Conservation (phyloP, 75 land plant genomes). For the Picea sitchensis region DNA sequence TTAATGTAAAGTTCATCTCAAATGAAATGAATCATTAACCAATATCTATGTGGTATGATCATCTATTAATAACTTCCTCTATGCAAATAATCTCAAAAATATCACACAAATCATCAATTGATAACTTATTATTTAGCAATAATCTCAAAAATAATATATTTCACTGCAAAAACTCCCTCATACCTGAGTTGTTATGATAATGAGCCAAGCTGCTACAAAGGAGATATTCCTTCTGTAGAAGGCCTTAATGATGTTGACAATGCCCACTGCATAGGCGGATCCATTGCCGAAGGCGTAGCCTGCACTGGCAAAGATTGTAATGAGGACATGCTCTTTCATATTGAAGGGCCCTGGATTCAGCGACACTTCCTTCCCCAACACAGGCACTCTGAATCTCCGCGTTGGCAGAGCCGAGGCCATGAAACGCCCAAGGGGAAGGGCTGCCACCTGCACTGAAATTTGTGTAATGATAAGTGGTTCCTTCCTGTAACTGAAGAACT, state of each 20-base stretch:
- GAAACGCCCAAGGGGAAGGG: constrained; percentile 63
- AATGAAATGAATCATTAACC: too few relatives aligned
- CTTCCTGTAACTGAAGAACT: constrained; percentile 66
- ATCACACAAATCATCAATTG: constrained; percentile 22
- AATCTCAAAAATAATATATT: too few relatives aligned
- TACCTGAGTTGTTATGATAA: constrained; percentile 64
- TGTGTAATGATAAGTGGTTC: constrained; percentile 63
- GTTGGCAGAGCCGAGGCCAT: constrained; percentile 33
- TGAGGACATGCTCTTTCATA: constrained; percentile 82
- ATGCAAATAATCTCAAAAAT: too few relatives aligned
- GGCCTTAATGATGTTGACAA: constrained; percentile 66
- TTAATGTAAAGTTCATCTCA: too few relatives aligned
- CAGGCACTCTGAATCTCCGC: neutral
- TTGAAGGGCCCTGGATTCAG: constrained; percentile 63
- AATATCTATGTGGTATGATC: too few relatives aligned
- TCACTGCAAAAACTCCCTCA: too few relatives aligned
- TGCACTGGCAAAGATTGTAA: constrained; percentile 77
- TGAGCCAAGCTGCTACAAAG: constrained; percentile 47
- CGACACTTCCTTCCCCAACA: neutral
- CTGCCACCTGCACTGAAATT: constrained; percentile 59
- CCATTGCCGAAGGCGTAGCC: constrained; percentile 61
- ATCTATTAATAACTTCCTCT: too few relatives aligned
- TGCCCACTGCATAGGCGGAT: constrained; percentile 52
- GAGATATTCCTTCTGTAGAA: constrained; percentile 50
- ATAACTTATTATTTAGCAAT: constrained; percentile 9